phyloP scores from a whole-genome alignment of 305 asterid species.

The Salvia sclarea region DNA sequence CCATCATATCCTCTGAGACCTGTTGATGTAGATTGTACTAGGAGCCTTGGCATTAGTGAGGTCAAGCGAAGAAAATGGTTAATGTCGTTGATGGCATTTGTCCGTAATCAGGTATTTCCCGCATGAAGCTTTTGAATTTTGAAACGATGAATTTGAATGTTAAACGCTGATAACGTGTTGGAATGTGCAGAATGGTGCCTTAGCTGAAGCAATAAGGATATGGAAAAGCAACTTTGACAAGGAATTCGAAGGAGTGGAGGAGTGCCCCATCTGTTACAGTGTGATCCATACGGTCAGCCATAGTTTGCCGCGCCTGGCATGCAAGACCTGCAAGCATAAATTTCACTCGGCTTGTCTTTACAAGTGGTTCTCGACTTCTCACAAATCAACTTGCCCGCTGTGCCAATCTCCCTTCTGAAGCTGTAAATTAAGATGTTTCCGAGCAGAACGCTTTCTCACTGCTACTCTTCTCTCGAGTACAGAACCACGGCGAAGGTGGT shows the following conservation, averaged over 20 bases:
- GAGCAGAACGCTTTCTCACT: slow-evolving; percentile 3
- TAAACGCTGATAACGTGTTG: slow-evolving; percentile 27
- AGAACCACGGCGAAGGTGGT: slow-evolving; percentile 1
- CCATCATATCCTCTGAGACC: slow-evolving; percentile 89
- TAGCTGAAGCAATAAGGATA: slow-evolving; percentile 90
- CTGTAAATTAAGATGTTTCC: slow-evolving; percentile 15
- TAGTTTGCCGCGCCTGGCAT: slow-evolving; percentile 94
- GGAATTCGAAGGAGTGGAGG: slow-evolving; percentile 98
- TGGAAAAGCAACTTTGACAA: slow-evolving; percentile 97
- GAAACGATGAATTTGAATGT: slow-evolving; percentile 1
- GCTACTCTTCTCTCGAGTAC: neutral
- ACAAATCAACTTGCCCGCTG: slow-evolving; percentile 93
- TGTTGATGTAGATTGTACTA: slow-evolving; percentile 87
- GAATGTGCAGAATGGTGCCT: slow-evolving; percentile 82
- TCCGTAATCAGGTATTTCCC: slow-evolving; percentile 86
- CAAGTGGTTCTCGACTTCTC: slow-evolving; percentile 99
- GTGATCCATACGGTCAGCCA: slow-evolving; percentile 89
- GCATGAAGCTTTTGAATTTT: neutral
- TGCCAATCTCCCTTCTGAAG: slow-evolving; percentile 95
- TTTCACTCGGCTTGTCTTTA: slow-evolving; percentile 93
- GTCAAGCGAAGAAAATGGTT: slow-evolving; percentile 93
- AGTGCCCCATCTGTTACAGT: slow-evolving; percentile 97
- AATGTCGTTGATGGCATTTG: slow-evolving; percentile 88
- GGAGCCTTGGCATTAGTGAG: slow-evolving; percentile 94
- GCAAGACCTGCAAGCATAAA: slow-evolving; percentile 99